phyloP scores from a whole-genome alignment of 2,329 filamentous ascomycete genomes.

The Nothophoma quercina region DNA sequence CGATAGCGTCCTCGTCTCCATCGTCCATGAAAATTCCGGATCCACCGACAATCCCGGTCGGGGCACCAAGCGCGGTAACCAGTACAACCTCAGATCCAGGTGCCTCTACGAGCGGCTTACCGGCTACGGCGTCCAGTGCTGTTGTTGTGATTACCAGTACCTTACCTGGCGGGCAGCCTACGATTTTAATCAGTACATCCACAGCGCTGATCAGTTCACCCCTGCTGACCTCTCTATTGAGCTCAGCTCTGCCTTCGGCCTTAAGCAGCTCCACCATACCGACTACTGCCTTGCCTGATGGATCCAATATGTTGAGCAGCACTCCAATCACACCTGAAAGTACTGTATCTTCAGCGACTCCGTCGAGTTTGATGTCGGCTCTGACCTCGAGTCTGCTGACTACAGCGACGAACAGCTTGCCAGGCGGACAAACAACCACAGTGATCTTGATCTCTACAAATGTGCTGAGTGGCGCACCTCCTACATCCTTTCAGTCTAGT shows the following conservation, averaged over 20 bases:
- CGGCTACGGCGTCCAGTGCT: neutral
- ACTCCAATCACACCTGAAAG: neutral
- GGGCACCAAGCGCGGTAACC: too few species aligned
- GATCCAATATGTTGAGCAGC: neutral
- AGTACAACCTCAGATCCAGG: neutral
- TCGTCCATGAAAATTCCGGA: neutral
- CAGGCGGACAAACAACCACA: conserved; percentile 2
- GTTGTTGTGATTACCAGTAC: neutral
- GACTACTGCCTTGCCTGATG: neutral
- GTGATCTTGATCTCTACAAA: neutral
- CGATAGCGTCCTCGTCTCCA: too few species aligned
- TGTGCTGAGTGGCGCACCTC: neutral
- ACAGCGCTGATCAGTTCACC: neutral
- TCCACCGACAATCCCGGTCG: too few species aligned
- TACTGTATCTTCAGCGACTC: neutral
- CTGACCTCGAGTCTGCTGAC: neutral
- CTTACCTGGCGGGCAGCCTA: neutral
- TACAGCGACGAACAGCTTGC: conserved; percentile 5
- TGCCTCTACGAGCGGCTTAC: neutral
- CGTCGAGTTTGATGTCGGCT: neutral
- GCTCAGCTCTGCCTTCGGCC: neutral
- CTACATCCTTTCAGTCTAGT: neutral
- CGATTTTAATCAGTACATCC: neutral
- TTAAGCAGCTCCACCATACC: neutral
- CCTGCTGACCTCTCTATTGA: neutral